Conservation (phyloP, 306 rosid species). For the Dryas octopetala region DNA sequence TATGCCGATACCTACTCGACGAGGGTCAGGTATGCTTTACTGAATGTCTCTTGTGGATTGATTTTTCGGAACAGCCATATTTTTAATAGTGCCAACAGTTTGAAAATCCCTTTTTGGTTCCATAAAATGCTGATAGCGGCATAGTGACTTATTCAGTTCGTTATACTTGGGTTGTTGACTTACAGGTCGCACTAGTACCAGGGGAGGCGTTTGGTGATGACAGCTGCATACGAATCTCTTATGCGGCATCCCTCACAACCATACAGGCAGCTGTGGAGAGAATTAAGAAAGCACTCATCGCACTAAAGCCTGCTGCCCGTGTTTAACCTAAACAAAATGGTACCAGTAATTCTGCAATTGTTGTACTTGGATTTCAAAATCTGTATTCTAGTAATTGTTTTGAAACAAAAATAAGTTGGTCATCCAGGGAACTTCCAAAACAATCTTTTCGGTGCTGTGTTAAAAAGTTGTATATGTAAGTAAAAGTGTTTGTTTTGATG, state of each 20-base stretch:
- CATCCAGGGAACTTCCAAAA: neutral
- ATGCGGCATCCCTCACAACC: conserved; percentile 76
- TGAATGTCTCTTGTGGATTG: neutral
- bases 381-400: conserved; percentile 23
- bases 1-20: conserved; percentile 78
- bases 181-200: conserved; percentile 90
- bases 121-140: neutral
- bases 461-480: neutral
- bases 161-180: conserved; percentile 22
- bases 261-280: conserved; percentile 82
- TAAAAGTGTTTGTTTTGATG: neutral
- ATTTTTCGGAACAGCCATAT: neutral
- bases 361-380: conserved; percentile 28
- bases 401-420: conserved; percentile 9
- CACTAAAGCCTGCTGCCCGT: conserved; percentile 46
- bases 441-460: neutral
- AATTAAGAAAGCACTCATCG: conserved; percentile 63
- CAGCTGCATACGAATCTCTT: conserved; percentile 84
- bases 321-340: conserved; percentile 31
- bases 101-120: neutral
- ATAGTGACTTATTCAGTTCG: conserved; percentile 2
- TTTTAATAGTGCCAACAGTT: neutral
- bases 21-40: conserved; percentile 70
- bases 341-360: neutral
- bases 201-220: conserved; percentile 94